Evolutionary conservation across 1,284 basidiomycete species (phyloP), one percentile per base, ranked within the genome.

Genomic region (Wallemia ichthyophaga): DNA sequence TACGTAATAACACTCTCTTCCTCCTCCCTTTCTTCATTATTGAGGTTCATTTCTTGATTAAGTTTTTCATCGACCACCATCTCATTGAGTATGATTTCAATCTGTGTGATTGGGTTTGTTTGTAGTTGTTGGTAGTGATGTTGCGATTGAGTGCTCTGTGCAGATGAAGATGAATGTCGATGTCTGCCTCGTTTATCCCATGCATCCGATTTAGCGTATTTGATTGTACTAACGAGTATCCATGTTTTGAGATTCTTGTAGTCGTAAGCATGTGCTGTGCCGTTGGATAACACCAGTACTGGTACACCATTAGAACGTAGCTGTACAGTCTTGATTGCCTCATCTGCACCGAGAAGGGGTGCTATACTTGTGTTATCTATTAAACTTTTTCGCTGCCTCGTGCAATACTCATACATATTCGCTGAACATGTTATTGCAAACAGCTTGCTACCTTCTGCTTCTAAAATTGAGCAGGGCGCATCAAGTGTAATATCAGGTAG

Each of bases 241-340:
- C 61, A 61, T n/a, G 25, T 60, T 33, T 32, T 58, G 26, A 61
- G 21, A 21, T 61, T 5, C 5, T 48, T 48, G n/a, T 17, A 60
- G 64, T 92, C 85, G 67, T 83, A 92, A 0, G 83, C 79, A 66
- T 82, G 81, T 0, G 81, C 77, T 15, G 77, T 69, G 7, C 85
- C 83, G 25, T 77, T 79, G 0, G 83, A 83, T 54, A 83, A 77
- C 56, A 80, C 75, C 59, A 94, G 69, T 57, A 91, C 71, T 0
- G 85, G 82, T 0, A 75, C 72, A 2, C 88, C 87, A 65, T 86
- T 87, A 0, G 81, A 75, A 26, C 83, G 78, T 25, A 89, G 74
- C 11, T 73, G 69, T 7, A 78, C 78, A 1, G 79, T 75, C 7
- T 75, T 70, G 62, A 82, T 73, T 25, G 72, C 73, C 58, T 73